Evolutionary conservation across 805 yeast species (phyloP), one percentile per base, ranked within the genome.

Genomic region (Priceomyces haplophilus): DNA sequence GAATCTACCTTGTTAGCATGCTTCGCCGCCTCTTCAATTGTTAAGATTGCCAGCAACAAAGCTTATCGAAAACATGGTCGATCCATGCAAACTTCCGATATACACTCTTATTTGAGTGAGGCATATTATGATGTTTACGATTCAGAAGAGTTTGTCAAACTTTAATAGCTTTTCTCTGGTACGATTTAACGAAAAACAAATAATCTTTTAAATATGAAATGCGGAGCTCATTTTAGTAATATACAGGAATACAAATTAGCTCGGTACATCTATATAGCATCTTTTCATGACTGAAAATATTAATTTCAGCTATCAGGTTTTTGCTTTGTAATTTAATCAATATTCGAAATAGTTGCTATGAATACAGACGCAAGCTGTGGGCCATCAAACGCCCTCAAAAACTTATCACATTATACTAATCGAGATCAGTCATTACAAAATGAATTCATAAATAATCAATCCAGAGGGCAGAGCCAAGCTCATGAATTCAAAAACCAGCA

Each of bases 71-170:
- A 72, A 38, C 73, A 80, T 45, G 86, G 87, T 1, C 67, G 98
- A 38, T 76, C 93, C 3, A 82, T 88, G 87, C 88, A 87, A 55
- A 88, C 99, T 0, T 79, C 88, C 3, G 87, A 90, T 58, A 66
- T 91, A 23, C 89, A 88, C 47, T 73, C 76, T 38, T 75, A 72
- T 45, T 80, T 93, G 19, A 83, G 85, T 0, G 70, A 67, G 6
- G 82, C 89, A 0, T 90, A 76, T 57, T 61, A 55, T n/a, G 73
- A 68, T 40, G 44, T 79, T 3, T 78, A 71, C 42, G 67, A 55
- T n/a, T 40, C 35, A 32, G 56, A 47, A 3, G 51, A 45, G 20
- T 46, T 43, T 36, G 48, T 44, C 3, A 52, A 53, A 40, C 41
- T 53, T 12, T 53, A 31, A 43, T 16, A 34, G 15, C 18, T 16